Base-by-base conservation (phyloP, 148 eudicot species). In the Cornus controversa region DNA sequence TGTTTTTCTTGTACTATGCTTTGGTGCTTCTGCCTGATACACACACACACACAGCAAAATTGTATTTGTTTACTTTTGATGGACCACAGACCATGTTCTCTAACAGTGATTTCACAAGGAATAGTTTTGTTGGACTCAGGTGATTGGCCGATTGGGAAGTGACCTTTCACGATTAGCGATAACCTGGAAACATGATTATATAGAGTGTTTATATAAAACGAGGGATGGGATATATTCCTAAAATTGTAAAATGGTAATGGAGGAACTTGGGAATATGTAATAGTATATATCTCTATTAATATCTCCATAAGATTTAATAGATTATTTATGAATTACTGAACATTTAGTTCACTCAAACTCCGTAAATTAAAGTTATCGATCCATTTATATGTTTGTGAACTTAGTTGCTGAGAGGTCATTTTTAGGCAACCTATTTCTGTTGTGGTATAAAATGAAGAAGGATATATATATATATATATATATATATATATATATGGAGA, bases 11-110 rank as follows among this genome's bases (percentile, higher is more conserved):
- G 34, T 72, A 50, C 63, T 28, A 27, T 50, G 45, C 45, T 72
- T 72, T 72, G 28, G 24, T 72, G 75, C 40, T 72, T 72, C 4
- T 22, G 40, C 40, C 16, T 47, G 62, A 47, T 47, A 31, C 9
- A 4, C 50, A 45, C 50, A 45, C 50, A 71, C 34, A 24, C 34
- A 13, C 0, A 71, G 60, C 1, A 50, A 71, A 15, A 4, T 47
- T 47, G 36, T 27, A 18, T 54, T 53, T 36, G 37, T 54, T 72
- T 27, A 27, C 14, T 26, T 50, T 60, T 3, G 20, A 23, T 72
- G 75, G 75, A 54, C 75, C 75, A 72, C 64, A 72, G 2, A 72
- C 75, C 64, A 28, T 54, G 64, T 72, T 27, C 74, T 63, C 18
- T 25, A 71, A 40, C 75, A 53, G 40, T 72, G 73, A 23, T 70